Evolutionary conservation across 148 eudicot genomes (phyloP).

Genomic region (Beta vulgaris): DNA sequence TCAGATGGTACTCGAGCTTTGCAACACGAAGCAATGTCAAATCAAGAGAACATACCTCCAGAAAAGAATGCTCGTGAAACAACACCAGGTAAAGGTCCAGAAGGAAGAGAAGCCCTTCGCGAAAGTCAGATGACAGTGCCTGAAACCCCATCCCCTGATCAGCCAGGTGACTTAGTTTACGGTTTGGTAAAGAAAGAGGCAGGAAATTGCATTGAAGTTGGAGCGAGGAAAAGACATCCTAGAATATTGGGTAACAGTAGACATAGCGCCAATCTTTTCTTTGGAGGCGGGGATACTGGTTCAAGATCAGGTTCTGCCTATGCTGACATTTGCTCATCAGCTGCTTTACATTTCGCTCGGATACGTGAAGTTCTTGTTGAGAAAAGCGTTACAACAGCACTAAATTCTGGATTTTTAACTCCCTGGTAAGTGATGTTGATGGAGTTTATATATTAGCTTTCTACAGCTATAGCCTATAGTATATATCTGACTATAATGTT

Average conservation of each 20-base stretch:
- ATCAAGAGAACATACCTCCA: slow-evolving; percentile 90
- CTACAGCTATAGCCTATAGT: neutral
- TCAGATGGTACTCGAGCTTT: slow-evolving; percentile 46
- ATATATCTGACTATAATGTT: neutral
- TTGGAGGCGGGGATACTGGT: slow-evolving; percentile 42
- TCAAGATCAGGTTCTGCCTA: slow-evolving; percentile 73
- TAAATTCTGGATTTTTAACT: slow-evolving; percentile 87
- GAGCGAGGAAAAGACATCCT: slow-evolving; percentile 71
- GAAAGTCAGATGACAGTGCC: slow-evolving; percentile 84
- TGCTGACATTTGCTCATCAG: slow-evolving; percentile 74
- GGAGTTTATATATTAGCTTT: neutral
- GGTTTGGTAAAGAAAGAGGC: slow-evolving; percentile 73
- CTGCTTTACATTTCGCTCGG: slow-evolving; percentile 93
- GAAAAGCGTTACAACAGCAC: slow-evolving; percentile 79
- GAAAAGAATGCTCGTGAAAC: slow-evolving; percentile 57
- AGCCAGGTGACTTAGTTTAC: slow-evolving; percentile 60
- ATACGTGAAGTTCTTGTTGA: slow-evolving; percentile 93
- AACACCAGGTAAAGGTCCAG: slow-evolving; percentile 78
- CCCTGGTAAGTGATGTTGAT: slow-evolving; percentile 59
- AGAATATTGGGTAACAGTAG: slow-evolving; percentile 52
- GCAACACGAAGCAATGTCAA: slow-evolving; percentile 39
- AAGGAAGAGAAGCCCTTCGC: slow-evolving; percentile 60
- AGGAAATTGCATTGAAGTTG: slow-evolving; percentile 63
- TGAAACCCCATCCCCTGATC: slow-evolving; percentile 98
- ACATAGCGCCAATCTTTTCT: slow-evolving; percentile 49